phyloP scores from a whole-genome alignment of 2,329 filamentous ascomycete genomes.

The Lithohypha guttulata region DNA sequence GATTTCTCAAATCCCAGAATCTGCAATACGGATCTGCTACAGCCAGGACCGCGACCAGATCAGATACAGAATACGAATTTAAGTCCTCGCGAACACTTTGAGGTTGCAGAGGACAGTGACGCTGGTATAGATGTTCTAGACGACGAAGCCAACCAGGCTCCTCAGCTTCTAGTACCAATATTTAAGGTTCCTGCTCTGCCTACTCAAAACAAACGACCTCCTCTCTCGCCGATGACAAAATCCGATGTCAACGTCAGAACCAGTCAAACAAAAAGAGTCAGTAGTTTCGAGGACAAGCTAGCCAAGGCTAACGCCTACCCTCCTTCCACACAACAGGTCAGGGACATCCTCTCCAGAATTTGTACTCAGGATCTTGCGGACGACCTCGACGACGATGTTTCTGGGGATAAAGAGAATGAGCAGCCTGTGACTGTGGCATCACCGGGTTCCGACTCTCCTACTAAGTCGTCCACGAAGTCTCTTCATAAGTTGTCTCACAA shows the following conservation, averaged over 20 bases:
- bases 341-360: constrained; percentile 3
- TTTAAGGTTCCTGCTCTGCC: constrained; percentile 4
- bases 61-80: not conserved
- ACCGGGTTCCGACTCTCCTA: not conserved
- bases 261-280: not conserved
- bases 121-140: not conserved
- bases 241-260: constrained; percentile 6
- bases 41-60: not conserved
- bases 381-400: not conserved
- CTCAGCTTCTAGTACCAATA: not conserved
- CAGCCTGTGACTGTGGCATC: not conserved
- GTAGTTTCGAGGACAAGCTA: constrained; percentile 4
- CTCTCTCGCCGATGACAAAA: constrained; percentile 6
- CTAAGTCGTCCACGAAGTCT: not conserved
- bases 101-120: constrained; percentile 5
- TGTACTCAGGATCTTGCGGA: constrained; percentile 7
- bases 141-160: not conserved
- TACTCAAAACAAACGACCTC: not conserved
- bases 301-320: not conserved
- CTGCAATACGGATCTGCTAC: constrained; percentile 1
- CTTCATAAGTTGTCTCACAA: no score
- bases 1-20: no score
- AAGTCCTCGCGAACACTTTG: not conserved
- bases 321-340: constrained; percentile 2
- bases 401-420: constrained; percentile 6